A percentile compares a stretch with the other conserved stretches of the same genome.
phyloP scores from a whole-genome alignment of 2,329 filamentous ascomycete species.

The Cladosporium cucumerinum region DNA sequence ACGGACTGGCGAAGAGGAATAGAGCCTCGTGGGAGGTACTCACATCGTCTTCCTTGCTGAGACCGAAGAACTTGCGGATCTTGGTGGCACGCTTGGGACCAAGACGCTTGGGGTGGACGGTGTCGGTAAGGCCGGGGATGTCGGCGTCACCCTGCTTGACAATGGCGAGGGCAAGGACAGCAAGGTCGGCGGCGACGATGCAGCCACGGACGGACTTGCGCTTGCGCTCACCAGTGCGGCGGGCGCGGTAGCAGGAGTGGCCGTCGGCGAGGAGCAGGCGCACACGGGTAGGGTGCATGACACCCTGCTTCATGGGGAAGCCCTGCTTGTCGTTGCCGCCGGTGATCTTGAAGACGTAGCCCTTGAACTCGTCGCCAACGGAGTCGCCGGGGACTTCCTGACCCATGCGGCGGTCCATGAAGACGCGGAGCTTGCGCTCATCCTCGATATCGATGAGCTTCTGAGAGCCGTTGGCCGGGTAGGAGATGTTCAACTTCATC shows the following conservation, averaged over 20 bases:
- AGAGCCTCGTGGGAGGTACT: slow-evolving; percentile 55
- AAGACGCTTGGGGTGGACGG: slow-evolving; percentile 97
- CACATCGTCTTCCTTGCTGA: slow-evolving; percentile 99
- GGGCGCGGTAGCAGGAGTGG: slow-evolving; percentile 99
- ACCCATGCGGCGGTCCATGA: slow-evolving; percentile 98
- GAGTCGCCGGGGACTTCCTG: slow-evolving; percentile 89
- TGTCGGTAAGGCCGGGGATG: slow-evolving; percentile 94
- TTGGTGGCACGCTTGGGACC: slow-evolving; percentile 99
- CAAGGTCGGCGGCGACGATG: slow-evolving; percentile 94
- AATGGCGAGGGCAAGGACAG: slow-evolving; percentile 88
- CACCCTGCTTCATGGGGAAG: slow-evolving; percentile 99
- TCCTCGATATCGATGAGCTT: slow-evolving; percentile 99
- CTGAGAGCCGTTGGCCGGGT: slow-evolving; percentile 99
- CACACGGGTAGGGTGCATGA: slow-evolving; percentile 98
- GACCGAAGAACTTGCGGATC: slow-evolving; percentile 99
- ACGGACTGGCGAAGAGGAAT: slow-evolving; percentile 58
- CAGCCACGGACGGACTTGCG: slow-evolving; percentile 98
- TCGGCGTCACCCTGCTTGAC: slow-evolving; percentile 97
- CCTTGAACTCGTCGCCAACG: slow-evolving; percentile 99
- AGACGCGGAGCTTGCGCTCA: slow-evolving; percentile 98
- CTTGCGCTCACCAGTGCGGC: slow-evolving; percentile 98
- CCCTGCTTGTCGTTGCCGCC: slow-evolving; percentile 99
- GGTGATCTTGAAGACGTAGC: slow-evolving; percentile 99
- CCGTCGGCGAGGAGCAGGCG: slow-evolving; percentile 91
- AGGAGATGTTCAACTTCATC: slow-evolving; percentile 77